Evolutionary conservation across 2,329 filamentous ascomycete species (phyloP).

Genomic region (Diaporthe sp.): DNA sequence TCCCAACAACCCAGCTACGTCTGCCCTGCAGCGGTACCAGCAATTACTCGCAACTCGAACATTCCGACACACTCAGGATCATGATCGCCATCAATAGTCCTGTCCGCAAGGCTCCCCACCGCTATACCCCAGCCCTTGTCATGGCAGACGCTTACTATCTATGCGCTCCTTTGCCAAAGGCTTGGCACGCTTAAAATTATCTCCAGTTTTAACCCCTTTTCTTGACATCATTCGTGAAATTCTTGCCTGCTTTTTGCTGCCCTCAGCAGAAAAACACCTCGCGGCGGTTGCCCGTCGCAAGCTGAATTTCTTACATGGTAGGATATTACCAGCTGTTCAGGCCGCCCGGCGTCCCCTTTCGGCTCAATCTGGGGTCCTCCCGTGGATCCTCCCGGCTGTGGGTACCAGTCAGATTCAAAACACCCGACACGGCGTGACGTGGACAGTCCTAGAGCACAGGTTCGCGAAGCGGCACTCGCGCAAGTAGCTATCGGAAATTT

Average conservation of each 20-base stretch:
- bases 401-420: conserved; percentile 3
- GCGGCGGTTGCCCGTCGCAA: conserved; percentile 13
- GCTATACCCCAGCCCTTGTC: conserved; percentile 15
- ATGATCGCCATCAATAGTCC: conserved; percentile 26
- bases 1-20: background rate
- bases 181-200: conserved; percentile 32
- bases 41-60: conserved; percentile 22
- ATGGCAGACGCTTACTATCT: conserved; percentile 22
- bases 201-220: conserved; percentile 38
- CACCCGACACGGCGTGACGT: conserved; percentile 8
- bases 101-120: background rate
- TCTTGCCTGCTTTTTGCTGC: conserved; percentile 14
- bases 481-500: background rate
- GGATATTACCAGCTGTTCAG: conserved; percentile 20
- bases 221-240: conserved; percentile 28
- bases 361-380: conserved; percentile 9
- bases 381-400: conserved; percentile 12
- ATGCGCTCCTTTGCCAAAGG: conserved; percentile 23
- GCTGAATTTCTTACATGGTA: background rate
- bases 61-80: conserved; percentile 19
- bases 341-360: conserved; percentile 22
- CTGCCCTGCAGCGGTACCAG: background rate
- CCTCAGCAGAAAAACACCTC: background rate
- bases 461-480: background rate
- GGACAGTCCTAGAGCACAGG: background rate